Base-by-base conservation (phyloP, 2,329 filamentous ascomycete genomes). In the Sordariomycetes sp. region DNA sequence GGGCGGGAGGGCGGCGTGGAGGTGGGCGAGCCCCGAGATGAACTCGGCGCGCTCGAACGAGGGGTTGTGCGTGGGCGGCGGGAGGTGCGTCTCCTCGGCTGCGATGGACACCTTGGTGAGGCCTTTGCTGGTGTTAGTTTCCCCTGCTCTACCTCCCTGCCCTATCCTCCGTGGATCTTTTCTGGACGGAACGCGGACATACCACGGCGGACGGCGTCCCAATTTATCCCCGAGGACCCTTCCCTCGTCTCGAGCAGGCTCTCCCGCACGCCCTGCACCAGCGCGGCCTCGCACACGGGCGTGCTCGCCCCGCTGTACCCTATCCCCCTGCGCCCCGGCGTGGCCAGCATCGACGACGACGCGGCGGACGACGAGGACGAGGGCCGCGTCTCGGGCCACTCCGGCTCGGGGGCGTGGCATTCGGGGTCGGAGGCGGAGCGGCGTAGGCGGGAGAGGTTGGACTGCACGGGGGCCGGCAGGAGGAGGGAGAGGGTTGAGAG, bases 121-220 rank as follows among this genome's bases (percentile, higher is more conserved):
- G 20, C 57, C 57, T n/a, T n/a, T 58, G 34, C 18, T n/a, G 5
- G 37, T n/a, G 40, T 7, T 32, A 32, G 54, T 5, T 4, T 22
- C 50, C 32, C 8, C 20, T 18, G 55, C 11, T 52, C 16, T 52
- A 22, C 14, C 22, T n/a, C 46, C 18, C n/a, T 24, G 43, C 10
- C 7, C 16, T n/a, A 43, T 32, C 8, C 25, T n/a, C 10, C 8
- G 54, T 52, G 32, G 20, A 11, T 54, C 28, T 6, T 22, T 3
- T 24, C 22, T 24, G 53, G 53, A 53, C 8, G 34, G 52, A 51
- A 53, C 12, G 37, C 14, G 52, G 20, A 57, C 55, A 22, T 51
- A 57, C 55, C 55, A 22, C 55, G 55, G n/a, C 55, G 55, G 46
- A 57, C 55, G n/a, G 55, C 53, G 28, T 57, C 48, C 55, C 55